Base-by-base conservation (phyloP, 148 eudicot genomes). In the Rhododendron griersonianum region DNA sequence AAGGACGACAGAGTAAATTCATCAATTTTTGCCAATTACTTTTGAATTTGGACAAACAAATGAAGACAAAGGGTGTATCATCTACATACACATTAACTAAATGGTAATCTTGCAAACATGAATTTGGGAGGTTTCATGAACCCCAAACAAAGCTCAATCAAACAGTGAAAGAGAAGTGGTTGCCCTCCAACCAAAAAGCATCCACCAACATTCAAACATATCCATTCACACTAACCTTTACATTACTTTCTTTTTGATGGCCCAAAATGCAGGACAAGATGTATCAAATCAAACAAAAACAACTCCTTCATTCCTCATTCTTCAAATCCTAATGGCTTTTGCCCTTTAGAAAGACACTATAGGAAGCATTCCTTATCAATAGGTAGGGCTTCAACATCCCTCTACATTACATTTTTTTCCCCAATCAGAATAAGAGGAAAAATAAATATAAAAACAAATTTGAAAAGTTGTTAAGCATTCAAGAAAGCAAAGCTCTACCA, bases 261-360 rank as follows among this genome's bases (percentile, higher is more conserved):
- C 67, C 88, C 88, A 87, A 75, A 89, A 50, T 81, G 88, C 45
- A 35, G 16, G 74, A 78, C n/a, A 80, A 69, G 50, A 84, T 83
- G 69, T 76, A 86, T 83, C 84, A 84, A 76, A 55, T 86, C 87
- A 86, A 84, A 77, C 87, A 84, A 84, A 83, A 81, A 74, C 73
- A 86, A 84, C 86, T 25, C 85, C 57, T 65, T 75, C 78, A 47
- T 89, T 80, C 81, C 83, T 88, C 83, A 77, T 59, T 78, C 85
- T 75, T 33, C 59, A 57, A 41, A 78, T 78, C 67, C 67, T 81
- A 71, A 25, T 81, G 80, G 30, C 85, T 86, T 89, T 84, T 61
- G 86, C 14, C 39, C 84, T 84, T 80, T 75, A 51, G 86, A 86
- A 81, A 86, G 75, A 81, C 73, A 61, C 6, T 30, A 63, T 5